These are phyloP conservation scores for Gentiana dahurica DNA, from an alignment of 257 asterid genomes.

Conservation along the genomic window DNA sequence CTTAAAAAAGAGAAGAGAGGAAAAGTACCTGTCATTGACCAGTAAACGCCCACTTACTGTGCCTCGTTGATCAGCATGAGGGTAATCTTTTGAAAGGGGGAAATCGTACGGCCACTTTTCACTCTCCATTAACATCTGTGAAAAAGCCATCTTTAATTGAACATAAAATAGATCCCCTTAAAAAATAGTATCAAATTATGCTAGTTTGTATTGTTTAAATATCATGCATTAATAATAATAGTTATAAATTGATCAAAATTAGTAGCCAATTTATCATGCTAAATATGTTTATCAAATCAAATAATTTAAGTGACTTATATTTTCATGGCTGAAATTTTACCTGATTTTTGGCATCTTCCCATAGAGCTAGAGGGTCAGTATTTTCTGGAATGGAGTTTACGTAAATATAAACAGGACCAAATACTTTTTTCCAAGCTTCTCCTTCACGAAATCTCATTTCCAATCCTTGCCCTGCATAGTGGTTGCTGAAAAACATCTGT, in stretches of 20 bases:
- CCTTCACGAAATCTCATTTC: conserved; percentile 35
- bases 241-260: no score
- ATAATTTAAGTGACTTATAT: no score
- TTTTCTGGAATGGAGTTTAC: conserved; percentile 32
- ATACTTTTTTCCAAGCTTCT: conserved; percentile 75
- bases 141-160: neutral
- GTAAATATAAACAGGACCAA: conserved; percentile 64
- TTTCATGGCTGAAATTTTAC: conserved; percentile 14
- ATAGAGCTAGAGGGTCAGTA: conserved; percentile 38
- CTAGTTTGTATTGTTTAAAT: no score
- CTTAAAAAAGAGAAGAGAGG: neutral
- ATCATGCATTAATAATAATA: no score
- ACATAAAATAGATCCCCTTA: neutral
- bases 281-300: no score
- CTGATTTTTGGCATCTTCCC: conserved; percentile 76
- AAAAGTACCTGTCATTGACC: conserved; percentile 45
- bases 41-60: conserved; percentile 50
- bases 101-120: conserved; percentile 72
- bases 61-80: conserved; percentile 36
- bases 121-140: conserved; percentile 61
- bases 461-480: conserved; percentile 51
- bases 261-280: no score
- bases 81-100: conserved; percentile 51
- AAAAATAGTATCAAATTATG: no score
- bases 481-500: conserved; percentile 90